phyloP scores from a whole-genome alignment of 495 filamentous ascomycete species.

The Sordaria brevicollis region DNA sequence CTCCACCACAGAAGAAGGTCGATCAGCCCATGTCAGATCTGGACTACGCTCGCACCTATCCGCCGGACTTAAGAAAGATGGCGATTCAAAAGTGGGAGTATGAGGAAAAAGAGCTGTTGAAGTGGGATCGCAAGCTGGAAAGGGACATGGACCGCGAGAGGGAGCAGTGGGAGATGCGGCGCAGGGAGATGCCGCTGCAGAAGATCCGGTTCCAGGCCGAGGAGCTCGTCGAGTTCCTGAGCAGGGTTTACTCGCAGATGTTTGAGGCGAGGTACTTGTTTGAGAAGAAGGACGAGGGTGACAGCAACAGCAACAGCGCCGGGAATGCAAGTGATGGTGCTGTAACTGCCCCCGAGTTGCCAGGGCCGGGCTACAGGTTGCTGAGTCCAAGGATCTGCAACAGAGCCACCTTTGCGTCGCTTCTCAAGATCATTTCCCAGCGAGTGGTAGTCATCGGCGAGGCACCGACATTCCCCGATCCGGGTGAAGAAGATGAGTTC shows the following conservation, averaged over 20 bases:
- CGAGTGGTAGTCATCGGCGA: not conserved
- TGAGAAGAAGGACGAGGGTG: not conserved
- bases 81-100: no score
- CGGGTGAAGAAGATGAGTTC: not conserved
- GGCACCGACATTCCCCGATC: not conserved
- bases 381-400: not conserved
- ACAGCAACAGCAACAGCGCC: not conserved
- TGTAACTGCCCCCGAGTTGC: not conserved
- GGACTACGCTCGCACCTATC: no score
- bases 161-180: not conserved
- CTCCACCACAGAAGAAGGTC: not conserved
- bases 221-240: not conserved
- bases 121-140: no score
- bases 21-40: no score
- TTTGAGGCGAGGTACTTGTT: not conserved
- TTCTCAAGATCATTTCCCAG: not conserved
- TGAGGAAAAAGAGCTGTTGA: no score
- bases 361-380: not conserved
- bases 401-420: not conserved
- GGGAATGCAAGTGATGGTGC: not conserved
- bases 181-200: not conserved
- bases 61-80: no score
- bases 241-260: not conserved
- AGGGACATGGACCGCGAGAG: no score
- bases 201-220: not conserved